Conservation (phyloP, 305 asterid species). For the Fraxinus greggii region DNA sequence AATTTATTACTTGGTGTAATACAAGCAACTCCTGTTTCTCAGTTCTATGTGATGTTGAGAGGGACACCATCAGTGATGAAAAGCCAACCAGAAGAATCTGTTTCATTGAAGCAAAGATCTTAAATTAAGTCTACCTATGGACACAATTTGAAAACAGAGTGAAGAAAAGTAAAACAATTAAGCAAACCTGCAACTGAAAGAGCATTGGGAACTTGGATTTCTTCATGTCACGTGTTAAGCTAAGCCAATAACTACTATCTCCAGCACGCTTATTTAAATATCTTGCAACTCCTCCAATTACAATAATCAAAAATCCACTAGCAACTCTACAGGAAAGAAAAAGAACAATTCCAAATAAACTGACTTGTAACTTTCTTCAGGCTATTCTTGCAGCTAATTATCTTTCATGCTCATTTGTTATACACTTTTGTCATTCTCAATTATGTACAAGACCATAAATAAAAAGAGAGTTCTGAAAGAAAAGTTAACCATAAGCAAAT, state of each 20-base stretch:
- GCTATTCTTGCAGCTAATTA: background rate
- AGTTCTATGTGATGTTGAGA: constrained; percentile 87
- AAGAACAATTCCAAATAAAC: constrained; percentile 18
- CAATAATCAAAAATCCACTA: constrained; percentile 67
- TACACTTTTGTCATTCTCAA: background rate
- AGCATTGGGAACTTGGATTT: constrained; percentile 53
- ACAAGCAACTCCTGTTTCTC: constrained; percentile 78
- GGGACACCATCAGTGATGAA: constrained; percentile 76
- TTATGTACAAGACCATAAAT: background rate
- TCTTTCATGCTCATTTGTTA: background rate
- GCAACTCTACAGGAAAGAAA: constrained; percentile 42
- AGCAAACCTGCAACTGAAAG: constrained; percentile 72
- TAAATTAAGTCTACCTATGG: constrained; percentile 19
- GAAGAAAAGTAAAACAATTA: constrained; percentile 21
- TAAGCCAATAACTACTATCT: constrained; percentile 52
- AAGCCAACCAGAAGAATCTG: constrained; percentile 68
- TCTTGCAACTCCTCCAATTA: constrained; percentile 64
- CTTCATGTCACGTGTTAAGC: constrained; percentile 49
- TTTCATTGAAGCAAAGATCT: constrained; percentile 29
- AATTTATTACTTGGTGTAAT: constrained; percentile 79
- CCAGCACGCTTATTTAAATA: constrained; percentile 52
- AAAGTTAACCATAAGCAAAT: background rate
- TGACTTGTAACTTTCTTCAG: background rate
- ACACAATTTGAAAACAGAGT: constrained; percentile 21
- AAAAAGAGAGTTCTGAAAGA: background rate